These are phyloP conservation scores for Vitis hybrid DNA, from an alignment of 177 flowering plant genomes.

Conservation along the genomic window DNA sequence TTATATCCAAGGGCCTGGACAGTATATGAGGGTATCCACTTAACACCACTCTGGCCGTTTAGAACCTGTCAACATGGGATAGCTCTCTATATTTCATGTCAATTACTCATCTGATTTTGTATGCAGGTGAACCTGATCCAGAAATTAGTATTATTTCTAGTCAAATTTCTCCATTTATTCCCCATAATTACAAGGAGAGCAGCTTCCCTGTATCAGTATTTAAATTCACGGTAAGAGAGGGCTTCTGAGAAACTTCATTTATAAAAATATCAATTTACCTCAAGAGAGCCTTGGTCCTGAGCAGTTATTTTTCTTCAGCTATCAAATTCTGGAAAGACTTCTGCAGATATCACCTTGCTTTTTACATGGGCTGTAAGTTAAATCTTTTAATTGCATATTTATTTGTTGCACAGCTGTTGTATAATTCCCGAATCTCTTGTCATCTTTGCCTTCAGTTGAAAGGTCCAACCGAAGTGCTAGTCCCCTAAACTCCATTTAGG, in stretches of 20 bases:
- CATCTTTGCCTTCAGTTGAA: too few species aligned
- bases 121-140: constrained; percentile 89
- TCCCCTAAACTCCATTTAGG: not conserved
- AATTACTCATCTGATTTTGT: not conserved
- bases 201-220: constrained; percentile 54
- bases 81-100: too few species aligned
- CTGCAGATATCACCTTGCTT: constrained; percentile 45
- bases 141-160: constrained; percentile 67
- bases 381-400: not conserved
- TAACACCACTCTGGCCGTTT: not conserved
- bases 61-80: too few species aligned
- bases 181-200: constrained; percentile 57
- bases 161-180: constrained; percentile 59
- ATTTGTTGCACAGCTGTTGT: not conserved
- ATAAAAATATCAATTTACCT: not conserved
- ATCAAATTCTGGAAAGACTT: constrained; percentile 36
- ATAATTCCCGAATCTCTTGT: too few species aligned
- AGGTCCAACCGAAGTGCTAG: too few species aligned
- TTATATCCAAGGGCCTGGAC: constrained; percentile 92
- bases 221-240: constrained; percentile 40
- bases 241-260: not conserved
- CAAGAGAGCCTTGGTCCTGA: not conserved
- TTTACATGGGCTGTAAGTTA: constrained; percentile 63
- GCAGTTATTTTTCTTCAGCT: constrained; percentile 26
- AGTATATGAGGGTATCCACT: constrained; percentile 64